These are phyloP conservation scores for Santalum album DNA, from an alignment of 164 flowering plant genomes.

Conservation along the genomic window DNA sequence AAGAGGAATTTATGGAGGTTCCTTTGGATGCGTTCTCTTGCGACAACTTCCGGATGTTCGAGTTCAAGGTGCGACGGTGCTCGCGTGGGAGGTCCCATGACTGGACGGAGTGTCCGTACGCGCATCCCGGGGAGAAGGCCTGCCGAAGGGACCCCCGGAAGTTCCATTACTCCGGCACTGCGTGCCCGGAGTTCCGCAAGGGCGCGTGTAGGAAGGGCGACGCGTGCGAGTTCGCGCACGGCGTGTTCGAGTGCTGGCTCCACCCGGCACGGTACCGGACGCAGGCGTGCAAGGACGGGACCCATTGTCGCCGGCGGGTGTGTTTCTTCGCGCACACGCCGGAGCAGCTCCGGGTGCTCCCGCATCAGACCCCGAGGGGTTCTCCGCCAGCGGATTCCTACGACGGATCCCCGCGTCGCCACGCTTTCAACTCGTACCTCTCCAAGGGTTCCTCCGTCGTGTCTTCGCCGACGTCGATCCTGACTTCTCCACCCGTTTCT, in stretches of 20 bases:
- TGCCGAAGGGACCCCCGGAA: conserved; percentile 54
- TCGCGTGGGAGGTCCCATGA: conserved; percentile 59
- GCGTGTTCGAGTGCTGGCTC: conserved; percentile 71
- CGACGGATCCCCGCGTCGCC: conserved; percentile 20
- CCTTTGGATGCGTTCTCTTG: conserved; percentile 31
- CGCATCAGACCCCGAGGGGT: conserved; percentile 22
- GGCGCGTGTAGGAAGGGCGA: conserved; percentile 52
- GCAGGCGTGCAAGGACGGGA: conserved; percentile 66
- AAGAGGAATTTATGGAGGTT: conserved; percentile 17
- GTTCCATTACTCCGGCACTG: conserved; percentile 45
- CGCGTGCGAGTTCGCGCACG: conserved; percentile 57
- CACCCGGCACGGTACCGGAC: conserved; percentile 68
- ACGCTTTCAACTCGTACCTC: conserved; percentile 17
- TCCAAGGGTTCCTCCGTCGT: conserved; percentile 4
- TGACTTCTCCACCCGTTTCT: conserved; percentile 26
- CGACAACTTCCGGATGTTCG: conserved; percentile 65
- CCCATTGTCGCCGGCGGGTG: conserved; percentile 39
- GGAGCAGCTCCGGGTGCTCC: conserved; percentile 44
- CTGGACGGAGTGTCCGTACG: conserved; percentile 77
- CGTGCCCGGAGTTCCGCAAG: conserved; percentile 61
- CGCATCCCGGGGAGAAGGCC: conserved; percentile 74
- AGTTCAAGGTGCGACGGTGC: conserved; percentile 53
- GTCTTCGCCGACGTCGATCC: conserved; percentile 22
- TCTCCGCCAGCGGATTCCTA: conserved; percentile 11
- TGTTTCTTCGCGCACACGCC: conserved; percentile 72